These are phyloP conservation scores for Trichaptum fuscoviolaceum DNA, from an alignment of 768 basidiomycete genomes.

Conservation along the genomic window DNA sequence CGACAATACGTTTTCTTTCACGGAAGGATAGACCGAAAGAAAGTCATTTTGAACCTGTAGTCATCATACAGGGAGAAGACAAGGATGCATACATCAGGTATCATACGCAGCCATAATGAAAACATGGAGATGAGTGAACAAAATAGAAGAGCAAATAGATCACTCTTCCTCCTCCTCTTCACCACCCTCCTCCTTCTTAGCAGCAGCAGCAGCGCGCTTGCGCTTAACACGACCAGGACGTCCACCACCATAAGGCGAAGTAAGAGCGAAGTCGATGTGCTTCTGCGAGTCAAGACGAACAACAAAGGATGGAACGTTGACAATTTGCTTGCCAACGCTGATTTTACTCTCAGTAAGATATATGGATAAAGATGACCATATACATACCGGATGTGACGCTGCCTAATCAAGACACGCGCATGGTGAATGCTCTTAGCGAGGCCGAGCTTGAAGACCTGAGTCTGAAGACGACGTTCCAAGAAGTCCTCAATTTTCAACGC, in stretches of 20 bases:
- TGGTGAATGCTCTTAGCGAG: slow-evolving; percentile 99
- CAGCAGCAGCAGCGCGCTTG: slow-evolving; percentile 92
- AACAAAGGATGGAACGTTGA: slow-evolving; percentile 98
- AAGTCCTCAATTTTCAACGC: slow-evolving; percentile 99
- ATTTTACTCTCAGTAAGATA: background rate
- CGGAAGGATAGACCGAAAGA: background rate
- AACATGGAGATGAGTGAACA: background rate
- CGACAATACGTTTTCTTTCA: background rate
- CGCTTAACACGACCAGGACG: slow-evolving; percentile 96
- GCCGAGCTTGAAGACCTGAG: slow-evolving; percentile 99
- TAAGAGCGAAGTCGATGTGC: slow-evolving; percentile 98
- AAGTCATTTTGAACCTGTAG: background rate
- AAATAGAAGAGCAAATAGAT: slow-evolving; percentile 12
- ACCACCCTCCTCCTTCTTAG: slow-evolving; percentile 85
- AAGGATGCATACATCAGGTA: background rate
- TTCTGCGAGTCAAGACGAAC: slow-evolving; percentile 99
- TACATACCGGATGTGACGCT: slow-evolving; percentile 93
- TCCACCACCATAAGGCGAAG: slow-evolving; percentile 94
- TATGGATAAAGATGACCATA: slow-evolving; percentile 8
- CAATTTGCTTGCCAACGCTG: slow-evolving; percentile 97
- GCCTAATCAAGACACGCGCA: slow-evolving; percentile 95
- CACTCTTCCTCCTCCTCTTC: slow-evolving; percentile 91
- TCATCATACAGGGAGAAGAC: background rate
- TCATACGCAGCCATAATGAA: slow-evolving; percentile 2
- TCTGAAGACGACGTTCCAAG: slow-evolving; percentile 98